Base-by-base conservation (phyloP, 2,329 filamentous ascomycete species). In the Stachybotrys elegans region DNA sequence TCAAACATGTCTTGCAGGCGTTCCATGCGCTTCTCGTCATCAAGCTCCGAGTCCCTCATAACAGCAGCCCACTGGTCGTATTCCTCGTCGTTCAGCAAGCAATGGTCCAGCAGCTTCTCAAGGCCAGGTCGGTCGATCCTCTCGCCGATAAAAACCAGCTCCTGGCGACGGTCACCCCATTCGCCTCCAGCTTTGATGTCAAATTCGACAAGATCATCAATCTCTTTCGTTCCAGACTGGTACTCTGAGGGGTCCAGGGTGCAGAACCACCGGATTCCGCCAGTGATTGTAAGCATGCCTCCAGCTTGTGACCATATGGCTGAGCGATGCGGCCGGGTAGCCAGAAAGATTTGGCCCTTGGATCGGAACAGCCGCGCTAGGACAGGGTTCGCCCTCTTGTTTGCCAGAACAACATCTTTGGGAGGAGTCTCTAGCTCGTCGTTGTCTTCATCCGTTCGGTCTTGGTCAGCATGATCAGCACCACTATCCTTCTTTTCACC, bases 91-190 rank as follows among this genome's bases (percentile, higher is more conserved):
- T 72, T 71, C 3, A 88, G 58, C 20, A 88, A 57, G 53, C 83
- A 87, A 2, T 58, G 61, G 53, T 88, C 79, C 4, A 88, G 58
- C 25, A 73, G 58, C 5, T 59, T 62, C 20, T 71, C 75, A 14
- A 88, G 64, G 0, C 66, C 70, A 5, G 59, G 55, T 2, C 69
- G 55, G 40, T 86, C 71, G 13, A 88, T 68, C 5, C 72, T 71
- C 59, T 87, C 82, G 0, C 84, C 84, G 45, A 89, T 88, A 48
- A 88, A 85, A 3, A 88, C 84, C 6, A 88, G 58, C 58, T 88
- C 84, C 57, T 88, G 84, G 3, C 84, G 70, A 2, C 84, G 71
- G 51, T 88, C 84, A 1, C 82, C 84, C 81, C 83, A 88, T 46
- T 78, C 71, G 0, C 76, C 78, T 5, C 75, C 74, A 21, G 74